Conservation (phyloP, 2,329 filamentous ascomycete genomes). For the Beauveria rudraprayagi region DNA sequence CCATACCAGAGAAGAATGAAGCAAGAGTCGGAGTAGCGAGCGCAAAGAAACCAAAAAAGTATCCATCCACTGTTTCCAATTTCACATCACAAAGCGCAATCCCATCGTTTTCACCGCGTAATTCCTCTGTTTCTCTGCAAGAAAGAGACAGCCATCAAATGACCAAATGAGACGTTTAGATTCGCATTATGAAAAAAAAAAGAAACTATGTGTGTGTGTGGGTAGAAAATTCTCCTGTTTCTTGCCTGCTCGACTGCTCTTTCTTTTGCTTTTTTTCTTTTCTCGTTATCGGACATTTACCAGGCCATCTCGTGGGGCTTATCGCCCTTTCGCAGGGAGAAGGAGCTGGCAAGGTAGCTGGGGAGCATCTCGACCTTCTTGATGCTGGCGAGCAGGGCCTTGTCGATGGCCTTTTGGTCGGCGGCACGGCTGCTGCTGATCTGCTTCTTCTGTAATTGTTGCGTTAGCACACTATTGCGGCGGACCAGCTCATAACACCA, state of each 20-base stretch:
- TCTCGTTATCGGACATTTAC: slow-evolving; percentile 48
- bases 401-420: slow-evolving; percentile 98
- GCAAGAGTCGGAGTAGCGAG: neutral
- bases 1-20: neutral
- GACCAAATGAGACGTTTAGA: slow-evolving; percentile 9
- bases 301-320: slow-evolving; percentile 99
- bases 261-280: slow-evolving; percentile 18
- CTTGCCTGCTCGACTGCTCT: slow-evolving; percentile 18
- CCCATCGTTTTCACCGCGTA: slow-evolving; percentile 1
- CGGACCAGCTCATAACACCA: no score
- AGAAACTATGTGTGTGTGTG: slow-evolving; percentile 7
- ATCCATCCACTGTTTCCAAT: neutral
- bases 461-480: slow-evolving; percentile 26
- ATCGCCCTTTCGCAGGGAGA: slow-evolving; percentile 98
- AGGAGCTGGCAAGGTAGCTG: slow-evolving; percentile 90
- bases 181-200: slow-evolving; percentile 11
- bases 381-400: slow-evolving; percentile 88
- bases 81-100: slow-evolving; percentile 9
- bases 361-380: slow-evolving; percentile 96
- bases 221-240: slow-evolving; percentile 5
- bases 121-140: slow-evolving; percentile 1
- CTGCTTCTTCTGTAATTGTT: slow-evolving; percentile 78
- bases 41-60: neutral
- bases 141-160: slow-evolving; percentile 1
- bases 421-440: slow-evolving; percentile 82